Evolutionary conservation across 148 eudicot species (phyloP).

Genomic region (Silene conica): DNA sequence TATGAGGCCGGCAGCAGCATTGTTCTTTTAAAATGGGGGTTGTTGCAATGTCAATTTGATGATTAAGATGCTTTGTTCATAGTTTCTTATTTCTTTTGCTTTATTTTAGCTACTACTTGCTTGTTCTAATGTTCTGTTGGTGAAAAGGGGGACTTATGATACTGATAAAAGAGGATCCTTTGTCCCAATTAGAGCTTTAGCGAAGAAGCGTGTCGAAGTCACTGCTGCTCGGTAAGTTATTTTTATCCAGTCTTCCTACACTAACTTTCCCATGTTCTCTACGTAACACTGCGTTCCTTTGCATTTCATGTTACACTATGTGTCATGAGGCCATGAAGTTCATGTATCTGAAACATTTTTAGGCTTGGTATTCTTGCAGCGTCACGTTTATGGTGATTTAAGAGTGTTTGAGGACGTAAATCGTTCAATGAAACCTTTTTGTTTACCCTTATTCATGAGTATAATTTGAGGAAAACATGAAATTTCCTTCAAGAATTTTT

Average conservation of each 20-base stretch:
- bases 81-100: not conserved
- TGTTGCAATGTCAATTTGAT: conserved; percentile 17
- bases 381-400: not conserved
- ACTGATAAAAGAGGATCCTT: not conserved
- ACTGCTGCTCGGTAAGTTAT: not conserved
- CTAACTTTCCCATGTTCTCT: too few relatives aligned
- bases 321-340: not conserved
- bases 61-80: conserved; percentile 2
- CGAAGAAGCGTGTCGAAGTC: not conserved
- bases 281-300: not conserved
- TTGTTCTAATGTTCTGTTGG: conserved; percentile 16
- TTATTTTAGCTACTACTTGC: conserved; percentile 5
- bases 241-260: not conserved
- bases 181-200: conserved; percentile 7
- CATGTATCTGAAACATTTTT: not conserved
- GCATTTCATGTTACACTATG: not conserved
- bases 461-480: too few relatives aligned
- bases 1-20: conserved; percentile 17
- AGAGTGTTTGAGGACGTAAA: not conserved
- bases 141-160: not conserved
- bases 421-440: too few relatives aligned
- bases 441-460: not conserved
- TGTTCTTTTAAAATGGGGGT: conserved; percentile 12
- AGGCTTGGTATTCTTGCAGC: not conserved
- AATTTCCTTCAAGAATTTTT: not conserved